These are phyloP conservation scores for Oryza meridionalis DNA, from an alignment of 176 grass and related monocot genomes.

Conservation along the genomic window DNA sequence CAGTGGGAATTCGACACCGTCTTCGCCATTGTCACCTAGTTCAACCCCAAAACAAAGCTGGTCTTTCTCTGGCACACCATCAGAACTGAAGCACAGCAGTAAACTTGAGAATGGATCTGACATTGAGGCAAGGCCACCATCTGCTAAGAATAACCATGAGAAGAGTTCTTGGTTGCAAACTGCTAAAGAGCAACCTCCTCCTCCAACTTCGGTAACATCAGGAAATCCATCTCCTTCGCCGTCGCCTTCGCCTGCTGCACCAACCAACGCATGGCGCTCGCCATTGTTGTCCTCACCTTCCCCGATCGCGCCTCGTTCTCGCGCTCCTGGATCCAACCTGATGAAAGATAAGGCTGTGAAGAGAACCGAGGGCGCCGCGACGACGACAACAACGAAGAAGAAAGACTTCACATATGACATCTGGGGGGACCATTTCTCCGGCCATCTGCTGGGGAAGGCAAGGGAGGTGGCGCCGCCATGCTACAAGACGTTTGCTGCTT, in stretches of 20 bases:
- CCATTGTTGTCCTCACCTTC: conserved; percentile 47
- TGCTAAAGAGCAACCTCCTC: conserved; percentile 47
- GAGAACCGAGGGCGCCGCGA: conserved; percentile 41
- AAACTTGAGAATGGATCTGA: conserved; percentile 41
- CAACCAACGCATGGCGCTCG: conserved; percentile 34
- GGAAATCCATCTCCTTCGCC: conserved; percentile 24
- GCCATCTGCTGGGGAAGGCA: conserved; percentile 56
- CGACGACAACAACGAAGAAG: conserved; percentile 35
- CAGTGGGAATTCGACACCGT: conserved; percentile 86
- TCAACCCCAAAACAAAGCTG: conserved; percentile 75
- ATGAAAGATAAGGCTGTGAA: conserved; percentile 62
- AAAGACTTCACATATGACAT: conserved; percentile 89
- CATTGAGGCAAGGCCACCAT: conserved; percentile 40
- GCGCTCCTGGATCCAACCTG: conserved; percentile 81
- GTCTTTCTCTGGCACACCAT: conserved; percentile 46
- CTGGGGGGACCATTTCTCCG: conserved; percentile 91
- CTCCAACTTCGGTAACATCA: conserved; percentile 38
- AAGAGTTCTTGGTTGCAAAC: conserved; percentile 38
- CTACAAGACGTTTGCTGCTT: conserved; percentile 57
- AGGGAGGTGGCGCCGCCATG: conserved; percentile 41
- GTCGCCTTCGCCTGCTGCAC: conserved; percentile 22
- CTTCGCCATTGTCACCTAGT: conserved; percentile 73
- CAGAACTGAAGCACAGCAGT: conserved; percentile 48
- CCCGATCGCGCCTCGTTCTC: conserved; percentile 58
- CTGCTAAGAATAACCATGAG: conserved; percentile 27